These are phyloP conservation scores for Schizosaccharomyces osmophilus DNA, from an alignment of 805 yeast genomes.

Conservation along the genomic window DNA sequence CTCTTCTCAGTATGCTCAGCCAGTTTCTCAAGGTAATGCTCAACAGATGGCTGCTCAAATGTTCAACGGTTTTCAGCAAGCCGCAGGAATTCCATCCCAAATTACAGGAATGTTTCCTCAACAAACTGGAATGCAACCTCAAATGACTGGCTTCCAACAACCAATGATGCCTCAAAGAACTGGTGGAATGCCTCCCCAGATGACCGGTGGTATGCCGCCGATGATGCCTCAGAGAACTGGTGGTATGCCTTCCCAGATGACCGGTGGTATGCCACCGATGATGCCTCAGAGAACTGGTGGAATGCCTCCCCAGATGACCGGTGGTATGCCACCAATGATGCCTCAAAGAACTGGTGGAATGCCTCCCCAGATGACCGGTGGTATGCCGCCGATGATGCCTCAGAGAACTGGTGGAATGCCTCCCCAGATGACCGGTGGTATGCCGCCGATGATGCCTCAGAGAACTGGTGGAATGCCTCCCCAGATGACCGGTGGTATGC, in stretches of 20 bases:
- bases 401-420: not conserved
- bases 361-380: not conserved
- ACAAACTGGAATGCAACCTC: not conserved
- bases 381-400: not conserved
- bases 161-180: not conserved
- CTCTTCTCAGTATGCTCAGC: not conserved
- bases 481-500: not conserved
- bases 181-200: not conserved
- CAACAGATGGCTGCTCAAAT: conserved; percentile 6
- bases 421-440: not conserved
- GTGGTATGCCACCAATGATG: not conserved
- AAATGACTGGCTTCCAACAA: not conserved
- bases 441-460: not conserved
- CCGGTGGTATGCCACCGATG: conserved; percentile 14
- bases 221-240: not conserved
- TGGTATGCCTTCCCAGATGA: conserved; percentile 8
- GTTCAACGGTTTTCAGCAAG: not conserved
- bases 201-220: conserved; percentile 14
- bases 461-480: not conserved
- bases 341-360: conserved; percentile 1
- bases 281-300: not conserved
- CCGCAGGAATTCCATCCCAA: conserved; percentile 5
- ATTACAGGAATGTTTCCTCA: conserved; percentile 10
- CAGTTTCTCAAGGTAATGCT: not conserved
- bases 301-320: not conserved